Conservation (phyloP, 441 rosid genomes). For the Adansonia madagascariensis region DNA sequence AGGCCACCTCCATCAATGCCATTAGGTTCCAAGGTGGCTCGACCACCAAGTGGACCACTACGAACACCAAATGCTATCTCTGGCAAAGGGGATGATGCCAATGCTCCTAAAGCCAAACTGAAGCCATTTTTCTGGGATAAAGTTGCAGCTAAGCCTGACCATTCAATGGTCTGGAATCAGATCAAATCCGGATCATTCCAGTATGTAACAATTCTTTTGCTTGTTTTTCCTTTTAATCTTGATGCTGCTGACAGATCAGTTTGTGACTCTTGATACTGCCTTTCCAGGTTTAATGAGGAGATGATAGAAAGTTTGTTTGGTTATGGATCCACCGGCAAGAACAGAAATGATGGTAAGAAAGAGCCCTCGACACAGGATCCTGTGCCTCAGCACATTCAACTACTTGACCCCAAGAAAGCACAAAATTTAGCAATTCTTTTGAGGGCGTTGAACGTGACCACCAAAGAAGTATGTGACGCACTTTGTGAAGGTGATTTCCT, state of each 20-base stretch:
- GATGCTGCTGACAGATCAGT: neutral
- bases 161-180: constrained; percentile 97
- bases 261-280: constrained; percentile 15
- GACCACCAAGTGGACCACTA: constrained; percentile 58
- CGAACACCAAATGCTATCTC: constrained; percentile 36
- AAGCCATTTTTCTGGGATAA: constrained; percentile 99
- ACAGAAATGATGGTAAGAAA: constrained; percentile 53
- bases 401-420: constrained; percentile 85
- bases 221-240: constrained; percentile 3
- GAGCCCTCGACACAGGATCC: constrained; percentile 52
- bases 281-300: constrained; percentile 94
- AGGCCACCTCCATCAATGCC: constrained; percentile 70
- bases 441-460: constrained; percentile 81
- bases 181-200: constrained; percentile 94
- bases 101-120: constrained; percentile 77
- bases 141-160: constrained; percentile 85
- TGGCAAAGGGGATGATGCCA: constrained; percentile 44
- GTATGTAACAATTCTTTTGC: constrained; percentile 50
- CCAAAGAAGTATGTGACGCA: constrained; percentile 86
- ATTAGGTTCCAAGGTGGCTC: constrained; percentile 53
- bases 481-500: constrained; percentile 75
- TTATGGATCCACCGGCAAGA: constrained; percentile 55
- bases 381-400: constrained; percentile 65
- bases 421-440: constrained; percentile 92
- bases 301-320: constrained; percentile 94